phyloP scores from a whole-genome alignment of 106 monocot species.

The Triglochin maritima region DNA sequence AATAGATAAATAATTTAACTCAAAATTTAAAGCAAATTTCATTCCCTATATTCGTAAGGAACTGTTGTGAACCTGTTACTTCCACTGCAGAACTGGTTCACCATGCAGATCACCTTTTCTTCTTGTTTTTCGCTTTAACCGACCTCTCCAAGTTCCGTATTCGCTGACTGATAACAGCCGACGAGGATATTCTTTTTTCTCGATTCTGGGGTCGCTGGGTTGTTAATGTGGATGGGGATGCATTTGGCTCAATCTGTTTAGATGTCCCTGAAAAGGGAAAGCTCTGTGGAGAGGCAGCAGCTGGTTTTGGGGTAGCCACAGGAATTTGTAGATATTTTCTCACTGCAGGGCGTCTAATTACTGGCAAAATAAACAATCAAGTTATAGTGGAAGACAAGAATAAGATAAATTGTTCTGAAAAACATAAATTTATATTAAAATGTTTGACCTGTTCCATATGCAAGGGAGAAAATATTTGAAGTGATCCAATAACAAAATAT shows the following conservation, averaged over 20 bases:
- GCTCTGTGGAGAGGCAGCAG: slow-evolving; percentile 12
- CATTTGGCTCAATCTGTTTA: slow-evolving; percentile 12
- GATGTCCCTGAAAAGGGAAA: slow-evolving; percentile 45
- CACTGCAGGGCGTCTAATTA: slow-evolving; percentile 47
- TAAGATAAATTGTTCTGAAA: neutral
- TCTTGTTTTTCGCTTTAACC: slow-evolving; percentile 55
- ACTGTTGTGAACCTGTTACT: too few species aligned
- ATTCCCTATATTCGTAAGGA: too few species aligned
- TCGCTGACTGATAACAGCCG: slow-evolving; percentile 58
- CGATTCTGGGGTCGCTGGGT: slow-evolving; percentile 8
- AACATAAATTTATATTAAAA: neutral
- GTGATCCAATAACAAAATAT: slow-evolving; percentile 96
- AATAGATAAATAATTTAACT: too few species aligned
- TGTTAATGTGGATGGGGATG: slow-evolving; percentile 6
- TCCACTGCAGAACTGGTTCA: too few species aligned
- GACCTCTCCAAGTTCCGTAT: slow-evolving; percentile 63
- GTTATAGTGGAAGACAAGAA: neutral
- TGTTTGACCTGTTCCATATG: slow-evolving; percentile 57
- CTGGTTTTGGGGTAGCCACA: slow-evolving; percentile 14
- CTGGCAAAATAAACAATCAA: slow-evolving; percentile 24
- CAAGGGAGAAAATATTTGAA: slow-evolving; percentile 84
- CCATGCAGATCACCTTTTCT: slow-evolving; percentile 22
- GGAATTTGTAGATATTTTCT: slow-evolving; percentile 60
- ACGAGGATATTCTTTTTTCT: slow-evolving; percentile 27
- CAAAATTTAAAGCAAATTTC: too few species aligned